Conservation (phyloP, 2,329 filamentous ascomycete species). For the Lasiodiplodia sp. region DNA sequence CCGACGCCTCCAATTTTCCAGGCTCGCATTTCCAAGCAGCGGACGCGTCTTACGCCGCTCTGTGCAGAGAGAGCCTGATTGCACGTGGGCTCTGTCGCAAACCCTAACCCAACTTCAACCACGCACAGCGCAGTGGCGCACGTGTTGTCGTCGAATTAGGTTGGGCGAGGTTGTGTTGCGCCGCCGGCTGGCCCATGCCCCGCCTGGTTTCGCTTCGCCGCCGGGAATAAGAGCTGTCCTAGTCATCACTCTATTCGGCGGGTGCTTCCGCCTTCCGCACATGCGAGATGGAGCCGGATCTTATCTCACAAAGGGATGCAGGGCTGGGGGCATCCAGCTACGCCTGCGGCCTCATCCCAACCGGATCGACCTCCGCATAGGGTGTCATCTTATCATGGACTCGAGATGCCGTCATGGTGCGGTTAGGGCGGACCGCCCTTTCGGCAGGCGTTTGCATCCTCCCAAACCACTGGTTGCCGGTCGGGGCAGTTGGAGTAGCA, state of each 20-base stretch:
- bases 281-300: constrained; percentile 3
- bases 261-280: constrained; percentile 14
- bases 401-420: constrained; percentile 17
- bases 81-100: background rate
- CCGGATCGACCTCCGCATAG: background rate
- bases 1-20: background rate
- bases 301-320: constrained; percentile 2
- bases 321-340: background rate
- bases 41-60: background rate
- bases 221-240: constrained; percentile 15
- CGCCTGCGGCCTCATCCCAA: background rate
- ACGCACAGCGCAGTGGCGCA: background rate
- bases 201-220: background rate
- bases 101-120: constrained; percentile 5
- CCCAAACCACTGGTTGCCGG: constrained; percentile 11
- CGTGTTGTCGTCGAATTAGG: background rate
- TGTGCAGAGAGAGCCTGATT: background rate
- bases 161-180: background rate
- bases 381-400: background rate
- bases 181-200: background rate
- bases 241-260: constrained; percentile 18
- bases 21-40: background rate
- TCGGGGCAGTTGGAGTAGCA: constrained; percentile 22
- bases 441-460: constrained; percentile 10
- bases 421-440: constrained; percentile 3